Conservation (phyloP, 805 yeast genomes). For the Lachancea quebecensis region DNA sequence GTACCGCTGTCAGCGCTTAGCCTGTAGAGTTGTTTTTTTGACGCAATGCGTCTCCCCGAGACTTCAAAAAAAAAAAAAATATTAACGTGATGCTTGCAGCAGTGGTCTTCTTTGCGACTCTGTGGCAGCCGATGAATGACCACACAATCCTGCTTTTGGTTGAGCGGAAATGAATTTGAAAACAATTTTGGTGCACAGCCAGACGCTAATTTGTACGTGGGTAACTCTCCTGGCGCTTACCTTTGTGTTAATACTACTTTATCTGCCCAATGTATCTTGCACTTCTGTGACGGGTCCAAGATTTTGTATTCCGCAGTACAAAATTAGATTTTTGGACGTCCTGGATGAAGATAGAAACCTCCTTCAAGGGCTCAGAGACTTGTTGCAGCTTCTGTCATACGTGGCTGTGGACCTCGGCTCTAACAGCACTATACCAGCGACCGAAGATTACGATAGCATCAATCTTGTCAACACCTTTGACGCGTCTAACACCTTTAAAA, state of each 20-base stretch:
- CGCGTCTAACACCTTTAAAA: conserved; percentile 15
- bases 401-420: conserved; percentile 23
- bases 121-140: neutral
- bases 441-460: conserved; percentile 19
- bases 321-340: conserved; percentile 17
- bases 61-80: neutral
- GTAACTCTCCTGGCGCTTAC: neutral
- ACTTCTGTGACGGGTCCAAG: conserved; percentile 9
- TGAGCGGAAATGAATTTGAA: too few relatives aligned
- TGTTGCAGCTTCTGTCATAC: conserved; percentile 24
- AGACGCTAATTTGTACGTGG: conserved; percentile 2
- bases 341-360: conserved; percentile 20
- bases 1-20: conserved; percentile 4
- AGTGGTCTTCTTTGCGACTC: too few relatives aligned
- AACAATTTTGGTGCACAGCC: neutral
- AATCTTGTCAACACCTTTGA: conserved; percentile 24
- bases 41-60: neutral
- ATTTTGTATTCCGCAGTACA: conserved; percentile 27
- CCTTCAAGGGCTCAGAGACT: conserved; percentile 20
- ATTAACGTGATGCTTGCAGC: too few relatives aligned
- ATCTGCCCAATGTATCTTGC: conserved; percentile 25
- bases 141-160: neutral
- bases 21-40: neutral
- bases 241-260: conserved; percentile 1
- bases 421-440: neutral